phyloP scores from a whole-genome alignment of 140 eudicot genomes.

The Bidens hawaiensis region DNA sequence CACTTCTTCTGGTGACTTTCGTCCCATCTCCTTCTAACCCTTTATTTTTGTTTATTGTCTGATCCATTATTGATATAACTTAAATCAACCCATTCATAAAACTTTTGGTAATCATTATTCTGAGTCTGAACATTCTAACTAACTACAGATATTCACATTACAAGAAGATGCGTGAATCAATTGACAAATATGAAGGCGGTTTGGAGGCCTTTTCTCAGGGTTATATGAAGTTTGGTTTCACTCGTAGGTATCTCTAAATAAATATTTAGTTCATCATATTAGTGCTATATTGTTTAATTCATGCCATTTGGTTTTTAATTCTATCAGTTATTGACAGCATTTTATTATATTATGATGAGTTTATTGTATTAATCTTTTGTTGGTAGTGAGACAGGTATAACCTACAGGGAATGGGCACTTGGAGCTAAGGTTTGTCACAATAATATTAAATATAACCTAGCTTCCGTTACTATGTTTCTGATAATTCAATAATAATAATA shows the following conservation, averaged over 20 bases:
- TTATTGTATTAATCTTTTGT: constrained; percentile 17
- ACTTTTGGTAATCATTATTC: no score
- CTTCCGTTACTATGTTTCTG: neutral
- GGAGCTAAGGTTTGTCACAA: constrained; percentile 85
- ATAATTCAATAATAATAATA: neutral
- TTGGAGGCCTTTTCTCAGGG: constrained; percentile 93
- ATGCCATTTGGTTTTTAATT: neutral
- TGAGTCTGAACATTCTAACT: neutral
- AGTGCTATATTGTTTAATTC: neutral
- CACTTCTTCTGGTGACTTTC: neutral
- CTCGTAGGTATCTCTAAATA: constrained; percentile 59
- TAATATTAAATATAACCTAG: neutral
- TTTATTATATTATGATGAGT: neutral
- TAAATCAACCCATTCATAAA: neutral
- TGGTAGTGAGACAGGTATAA: constrained; percentile 76
- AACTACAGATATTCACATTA: constrained; percentile 63
- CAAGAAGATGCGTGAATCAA: constrained; percentile 79
- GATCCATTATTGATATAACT: neutral
- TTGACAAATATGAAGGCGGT: constrained; percentile 92
- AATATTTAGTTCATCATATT: constrained; percentile 4
- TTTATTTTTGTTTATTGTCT: neutral
- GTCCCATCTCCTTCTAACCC: neutral
- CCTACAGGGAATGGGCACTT: constrained; percentile 99
- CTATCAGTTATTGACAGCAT: neutral
- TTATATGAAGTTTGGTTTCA: constrained; percentile 88